Evolutionary conservation across 805 yeast species (phyloP).

Genomic region (Nematodospora valgi): DNA sequence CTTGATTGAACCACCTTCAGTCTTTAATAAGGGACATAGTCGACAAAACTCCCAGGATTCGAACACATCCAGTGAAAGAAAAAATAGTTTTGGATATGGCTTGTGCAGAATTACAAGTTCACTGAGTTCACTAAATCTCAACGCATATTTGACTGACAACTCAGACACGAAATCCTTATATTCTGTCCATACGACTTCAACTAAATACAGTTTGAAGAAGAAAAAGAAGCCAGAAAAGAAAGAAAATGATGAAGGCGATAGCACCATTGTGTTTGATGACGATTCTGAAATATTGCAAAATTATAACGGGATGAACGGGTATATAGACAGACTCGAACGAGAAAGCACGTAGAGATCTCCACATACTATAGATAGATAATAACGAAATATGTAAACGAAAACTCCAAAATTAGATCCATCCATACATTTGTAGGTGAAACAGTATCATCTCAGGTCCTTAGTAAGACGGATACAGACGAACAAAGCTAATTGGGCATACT

Average conservation of each 20-base stretch:
- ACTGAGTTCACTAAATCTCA: conserved; percentile 37
- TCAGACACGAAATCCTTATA: conserved; percentile 9
- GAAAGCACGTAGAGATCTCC: too few relatives aligned
- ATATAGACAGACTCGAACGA: conserved; percentile 13
- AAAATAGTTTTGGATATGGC: conserved; percentile 14
- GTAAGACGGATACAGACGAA: too few relatives aligned
- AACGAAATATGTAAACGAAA: too few relatives aligned
- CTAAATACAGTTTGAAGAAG: conserved; percentile 4
- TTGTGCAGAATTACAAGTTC: conserved; percentile 36
- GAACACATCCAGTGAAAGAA: not conserved
- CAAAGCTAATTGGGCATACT: too few relatives aligned
- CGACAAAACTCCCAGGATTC: not conserved
- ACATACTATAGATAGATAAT: too few relatives aligned
- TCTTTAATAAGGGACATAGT: conserved; percentile 14
- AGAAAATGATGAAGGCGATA: conserved; percentile 9
- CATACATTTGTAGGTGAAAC: too few relatives aligned
- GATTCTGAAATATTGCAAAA: conserved; percentile 8
- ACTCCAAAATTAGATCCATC: too few relatives aligned
- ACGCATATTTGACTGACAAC: conserved; percentile 41
- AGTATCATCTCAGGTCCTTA: too few relatives aligned
- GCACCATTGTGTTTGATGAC: conserved; percentile 12
- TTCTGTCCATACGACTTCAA: conserved; percentile 1
- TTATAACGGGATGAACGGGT: conserved; percentile 14
- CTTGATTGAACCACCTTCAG: conserved; percentile 37
- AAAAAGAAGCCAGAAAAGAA: not conserved